These are phyloP conservation scores for Aristolochia californica DNA, from an alignment of 164 flowering plant species.

Conservation along the genomic window DNA sequence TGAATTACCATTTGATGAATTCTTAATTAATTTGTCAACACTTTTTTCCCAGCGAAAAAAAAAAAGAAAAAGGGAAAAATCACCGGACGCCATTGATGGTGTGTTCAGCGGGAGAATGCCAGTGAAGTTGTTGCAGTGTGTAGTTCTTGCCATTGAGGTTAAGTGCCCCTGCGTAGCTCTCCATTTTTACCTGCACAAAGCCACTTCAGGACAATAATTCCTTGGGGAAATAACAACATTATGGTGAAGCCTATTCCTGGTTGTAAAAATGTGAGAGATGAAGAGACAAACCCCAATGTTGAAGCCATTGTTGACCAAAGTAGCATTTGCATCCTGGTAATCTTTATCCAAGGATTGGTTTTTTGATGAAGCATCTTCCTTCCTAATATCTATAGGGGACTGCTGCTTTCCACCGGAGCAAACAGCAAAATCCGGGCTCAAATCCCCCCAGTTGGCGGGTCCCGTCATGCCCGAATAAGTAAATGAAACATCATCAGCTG, in stretches of 20 bases:
- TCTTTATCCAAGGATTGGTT: conserved; percentile 20
- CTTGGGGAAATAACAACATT: not conserved
- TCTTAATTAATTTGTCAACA: not conserved
- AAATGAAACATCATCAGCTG: not conserved
- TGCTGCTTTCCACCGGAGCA: conserved; percentile 38
- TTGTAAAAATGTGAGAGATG: not conserved
- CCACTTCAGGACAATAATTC: not conserved
- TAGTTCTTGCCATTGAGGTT: conserved; percentile 30
- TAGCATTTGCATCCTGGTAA: conserved; percentile 36
- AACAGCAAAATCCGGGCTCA: conserved; percentile 15
- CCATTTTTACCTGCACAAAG: conserved; percentile 11
- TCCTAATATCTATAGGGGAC: conserved; percentile 44
- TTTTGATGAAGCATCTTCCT: conserved; percentile 5
- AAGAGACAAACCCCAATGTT: not conserved
- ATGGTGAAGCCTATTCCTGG: not conserved
- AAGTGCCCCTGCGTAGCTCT: conserved; percentile 22
- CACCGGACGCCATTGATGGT: conserved; percentile 25
- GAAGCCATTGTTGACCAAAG: conserved; percentile 27
- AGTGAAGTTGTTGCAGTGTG: conserved; percentile 36
- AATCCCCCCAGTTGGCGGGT: conserved; percentile 42
- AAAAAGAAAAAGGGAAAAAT: not conserved
- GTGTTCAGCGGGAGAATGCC: conserved; percentile 70
- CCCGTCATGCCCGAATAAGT: conserved; percentile 15
- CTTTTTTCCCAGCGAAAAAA: not conserved
- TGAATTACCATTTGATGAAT: not conserved